Percentiles rank a stretch among this genome's conserved stretches.
Evolutionary conservation across 2,329 filamentous ascomycete species (phyloP).

Genomic region (Sporothrix euskadiensis): DNA sequence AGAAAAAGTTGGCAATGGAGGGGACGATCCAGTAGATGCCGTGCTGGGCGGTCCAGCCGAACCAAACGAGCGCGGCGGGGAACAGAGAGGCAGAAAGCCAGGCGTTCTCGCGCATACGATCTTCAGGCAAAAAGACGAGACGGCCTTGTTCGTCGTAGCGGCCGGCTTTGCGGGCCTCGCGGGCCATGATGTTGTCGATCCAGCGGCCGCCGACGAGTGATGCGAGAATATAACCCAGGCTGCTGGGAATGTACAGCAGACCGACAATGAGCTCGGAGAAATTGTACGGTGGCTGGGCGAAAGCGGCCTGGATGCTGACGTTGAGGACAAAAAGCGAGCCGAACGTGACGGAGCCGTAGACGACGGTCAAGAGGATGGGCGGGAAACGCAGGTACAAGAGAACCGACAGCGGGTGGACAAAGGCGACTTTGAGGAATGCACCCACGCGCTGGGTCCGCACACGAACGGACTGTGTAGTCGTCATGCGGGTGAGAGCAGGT

Average conservation of each 20-base stretch:
- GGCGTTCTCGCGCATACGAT: slow-evolving; percentile 79
- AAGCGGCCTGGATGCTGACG: slow-evolving; percentile 71
- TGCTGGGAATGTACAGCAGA: slow-evolving; percentile 73
- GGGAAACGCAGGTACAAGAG: slow-evolving; percentile 72
- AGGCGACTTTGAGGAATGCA: slow-evolving; percentile 56
- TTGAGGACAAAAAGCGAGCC: slow-evolving; percentile 75
- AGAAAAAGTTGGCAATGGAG: slow-evolving; percentile 68
- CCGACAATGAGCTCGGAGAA: slow-evolving; percentile 70
- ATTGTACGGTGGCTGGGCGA: slow-evolving; percentile 65
- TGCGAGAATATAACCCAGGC: slow-evolving; percentile 69
- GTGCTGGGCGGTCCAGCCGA: slow-evolving; percentile 71
- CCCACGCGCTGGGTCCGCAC: slow-evolving; percentile 56
- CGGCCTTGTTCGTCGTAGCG: slow-evolving; percentile 67
- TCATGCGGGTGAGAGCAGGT: slow-evolving; percentile 51
- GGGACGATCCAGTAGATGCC: slow-evolving; percentile 66
- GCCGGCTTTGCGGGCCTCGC: slow-evolving; percentile 69
- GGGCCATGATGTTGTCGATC: slow-evolving; percentile 79
- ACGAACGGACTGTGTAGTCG: slow-evolving; percentile 59
- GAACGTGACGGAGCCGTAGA: slow-evolving; percentile 74
- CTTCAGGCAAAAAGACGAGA: slow-evolving; percentile 71
- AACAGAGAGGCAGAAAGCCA: slow-evolving; percentile 73
- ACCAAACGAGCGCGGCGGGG: slow-evolving; percentile 69
- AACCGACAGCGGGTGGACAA: slow-evolving; percentile 72
- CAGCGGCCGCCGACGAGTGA: slow-evolving; percentile 71
- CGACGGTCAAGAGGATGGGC: slow-evolving; percentile 70